Percentiles rank a stretch among this genome's conserved stretches.
Evolutionary conservation across 441 rosid species (phyloP).

Genomic region (Erysimum pusillum): DNA sequence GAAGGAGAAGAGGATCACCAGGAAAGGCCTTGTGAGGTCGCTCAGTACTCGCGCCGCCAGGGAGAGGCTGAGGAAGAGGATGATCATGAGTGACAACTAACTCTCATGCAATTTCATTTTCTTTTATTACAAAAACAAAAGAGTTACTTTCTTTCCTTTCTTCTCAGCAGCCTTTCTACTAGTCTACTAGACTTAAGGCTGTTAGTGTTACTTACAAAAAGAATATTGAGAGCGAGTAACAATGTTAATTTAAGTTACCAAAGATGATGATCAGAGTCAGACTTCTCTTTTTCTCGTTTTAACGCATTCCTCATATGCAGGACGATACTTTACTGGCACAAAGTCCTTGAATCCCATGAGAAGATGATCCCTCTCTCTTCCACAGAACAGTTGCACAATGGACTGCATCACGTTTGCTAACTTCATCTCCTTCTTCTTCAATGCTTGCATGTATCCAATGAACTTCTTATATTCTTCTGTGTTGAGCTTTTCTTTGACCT

Average conservation of each 20-base stretch:
- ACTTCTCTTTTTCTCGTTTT: conserved; percentile 49
- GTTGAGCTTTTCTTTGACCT: conserved; percentile 88
- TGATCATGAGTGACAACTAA: conserved; percentile 30
- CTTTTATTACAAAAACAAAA: not conserved
- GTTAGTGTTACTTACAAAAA: conserved; percentile 24
- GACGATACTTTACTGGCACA: conserved; percentile 74
- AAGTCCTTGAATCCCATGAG: conserved; percentile 84
- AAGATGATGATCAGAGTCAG: conserved; percentile 23
- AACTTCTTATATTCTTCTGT: conserved; percentile 82
- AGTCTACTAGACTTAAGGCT: not conserved
- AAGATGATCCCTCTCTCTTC: conserved; percentile 75
- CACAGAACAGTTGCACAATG: conserved; percentile 74
- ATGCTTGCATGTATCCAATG: conserved; percentile 84
- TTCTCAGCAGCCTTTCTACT: not conserved
- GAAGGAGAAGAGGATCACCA: conserved; percentile 45
- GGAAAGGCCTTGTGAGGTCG: conserved; percentile 41
- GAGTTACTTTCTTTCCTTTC: not conserved
- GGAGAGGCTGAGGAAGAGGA: conserved; percentile 46
- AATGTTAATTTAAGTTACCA: conserved; percentile 2
- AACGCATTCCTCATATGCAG: conserved; percentile 76
- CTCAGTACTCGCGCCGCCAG: conserved; percentile 47
- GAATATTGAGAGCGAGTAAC: not conserved
- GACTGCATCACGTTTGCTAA: conserved; percentile 67
- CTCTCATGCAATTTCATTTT: not conserved
- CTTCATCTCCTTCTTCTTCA: conserved; percentile 81